Base-by-base conservation (phyloP, 164 flowering plant genomes). In the Aristolochia contorta region DNA sequence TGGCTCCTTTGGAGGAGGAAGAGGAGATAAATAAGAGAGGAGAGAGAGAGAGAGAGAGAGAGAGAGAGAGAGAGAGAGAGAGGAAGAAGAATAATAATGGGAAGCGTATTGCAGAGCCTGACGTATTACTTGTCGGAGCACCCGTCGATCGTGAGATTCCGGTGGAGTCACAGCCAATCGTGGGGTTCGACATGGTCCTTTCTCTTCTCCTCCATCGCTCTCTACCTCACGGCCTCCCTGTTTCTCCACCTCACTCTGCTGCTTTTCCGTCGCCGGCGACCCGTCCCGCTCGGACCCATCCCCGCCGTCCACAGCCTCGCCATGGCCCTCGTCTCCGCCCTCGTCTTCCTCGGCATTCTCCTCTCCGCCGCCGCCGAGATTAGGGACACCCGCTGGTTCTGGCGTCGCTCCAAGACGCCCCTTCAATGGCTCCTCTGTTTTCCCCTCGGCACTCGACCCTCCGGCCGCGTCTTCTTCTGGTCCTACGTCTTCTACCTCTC, bases 381-480 rank as follows among this genome's bases (percentile, higher is more conserved):
- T 54, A 85, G 86, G 47, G 90, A 87, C 54, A 82, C 97, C 3
- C 80, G 95, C 16, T 90, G 97, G 97, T 63, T 81, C 64, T 85
- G 87, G 87, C 75, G 79, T 4, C 77, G 85, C 45, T 72, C 80
- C 43, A 78, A 65, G 50, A 85, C 91, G 59, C 83, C 97, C 0
- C 43, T 89, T 37, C 90, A 87, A 54, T 89, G 97, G 97, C 78
- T 84, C 70, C 79, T 89, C 58, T 89, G 97, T 66, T 89, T 89
- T 74, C 97, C 97, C 0, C 70, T 84, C 6, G 97, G 97, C 1
- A 89, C 96, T 8, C 83, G 91, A 6, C 87, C 96, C 0, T 74
- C 86, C 6, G 96, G 96, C 4, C 79, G 94, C 6, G 91, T 87
- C 57, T 89, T 89, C 82, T 89, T 89, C 80, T 89, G 97, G 97